phyloP scores from a whole-genome alignment of 495 filamentous ascomycete species.

The Rostrohypoxylon terebratum region DNA sequence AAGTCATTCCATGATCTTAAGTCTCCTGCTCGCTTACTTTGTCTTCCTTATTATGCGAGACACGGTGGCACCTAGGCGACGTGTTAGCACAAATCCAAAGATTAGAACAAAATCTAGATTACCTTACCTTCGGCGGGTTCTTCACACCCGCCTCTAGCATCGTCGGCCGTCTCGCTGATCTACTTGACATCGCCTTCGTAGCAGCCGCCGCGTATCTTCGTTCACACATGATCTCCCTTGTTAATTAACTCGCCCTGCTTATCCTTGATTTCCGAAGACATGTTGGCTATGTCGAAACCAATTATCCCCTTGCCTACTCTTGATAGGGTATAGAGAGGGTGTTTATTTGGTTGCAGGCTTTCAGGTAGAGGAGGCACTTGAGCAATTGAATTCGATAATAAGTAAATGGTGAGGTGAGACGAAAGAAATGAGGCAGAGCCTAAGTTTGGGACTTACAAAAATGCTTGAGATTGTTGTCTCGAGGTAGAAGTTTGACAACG shows the following conservation, averaged over 20 bases:
- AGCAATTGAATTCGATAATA: too few species aligned
- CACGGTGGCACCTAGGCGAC: constrained; percentile 44
- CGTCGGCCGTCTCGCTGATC: constrained; percentile 50
- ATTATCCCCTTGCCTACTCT: too few species aligned
- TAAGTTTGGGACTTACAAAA: neutral
- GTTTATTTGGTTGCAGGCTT: too few species aligned
- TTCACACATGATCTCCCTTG: constrained; percentile 54
- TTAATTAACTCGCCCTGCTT: constrained; percentile 53
- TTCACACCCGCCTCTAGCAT: constrained; percentile 56
- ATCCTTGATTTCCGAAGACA: constrained; percentile 44
- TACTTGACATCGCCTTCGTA: constrained; percentile 55
- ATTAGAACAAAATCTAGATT: neutral
- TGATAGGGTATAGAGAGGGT: too few species aligned
- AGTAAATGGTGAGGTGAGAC: neutral
- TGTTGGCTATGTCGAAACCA: neutral
- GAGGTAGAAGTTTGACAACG: neutral
- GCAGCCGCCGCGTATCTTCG: constrained; percentile 50
- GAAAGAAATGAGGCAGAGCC: neutral
- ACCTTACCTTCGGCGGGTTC: constrained; percentile 57
- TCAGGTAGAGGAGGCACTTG: too few species aligned
- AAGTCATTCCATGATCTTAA: neutral
- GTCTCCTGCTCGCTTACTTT: neutral
- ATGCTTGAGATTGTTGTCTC: neutral
- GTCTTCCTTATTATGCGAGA: constrained; percentile 50
- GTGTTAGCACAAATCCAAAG: neutral